Base-by-base conservation (phyloP, 352 stramenopile genomes). In the Globisporangium emineosum region DNA sequence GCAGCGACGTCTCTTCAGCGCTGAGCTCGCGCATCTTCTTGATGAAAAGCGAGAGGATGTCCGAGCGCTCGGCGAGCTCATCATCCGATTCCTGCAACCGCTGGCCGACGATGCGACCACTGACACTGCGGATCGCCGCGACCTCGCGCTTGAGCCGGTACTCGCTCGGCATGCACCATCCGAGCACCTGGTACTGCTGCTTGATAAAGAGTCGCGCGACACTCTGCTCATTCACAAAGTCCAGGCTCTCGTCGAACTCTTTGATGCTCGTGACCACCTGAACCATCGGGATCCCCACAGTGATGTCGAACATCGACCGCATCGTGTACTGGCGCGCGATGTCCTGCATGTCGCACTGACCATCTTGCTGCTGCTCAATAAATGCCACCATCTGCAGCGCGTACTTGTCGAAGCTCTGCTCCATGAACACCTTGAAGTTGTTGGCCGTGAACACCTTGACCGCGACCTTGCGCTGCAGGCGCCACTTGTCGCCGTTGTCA, bases 391-490 rank as follows among this genome's bases (percentile, higher is more conserved):
- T 72, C n/a, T 71, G 21, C 6, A 62, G 29, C 8, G 75, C 79
- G 60, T 88, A 75, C 23, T 71, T 77, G 27, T 67, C 58, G 53
- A 89, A 85, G 3, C 81, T 60, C 67, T 78, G 50, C 55, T 85
- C 76, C 2, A 67, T 70, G 56, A 79, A 83, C 2, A 67, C 54
- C 30, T 73, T 72, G n/a, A 90, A 86, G 43, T 86, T 88, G n/a
- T 57, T 65, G 5, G 73, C 86, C 33, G 83, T 93, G 40, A 97
- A 96, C 30, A 98, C 93, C 59, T 93, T 90, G 37, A 80, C 88
- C 49, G 86, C 85, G 27, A 82, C 79, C 61, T 96, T 96, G 54
- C 88, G 79, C 62, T 96, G 86, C 7, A 88, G 60, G 8, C 72
- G 64, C 84, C 85, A 94, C 33, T 69, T 76, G 57, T 60, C 72